Base-by-base conservation (phyloP, 2,329 filamentous ascomycete genomes). In the Uncinocarpus reesii region DNA sequence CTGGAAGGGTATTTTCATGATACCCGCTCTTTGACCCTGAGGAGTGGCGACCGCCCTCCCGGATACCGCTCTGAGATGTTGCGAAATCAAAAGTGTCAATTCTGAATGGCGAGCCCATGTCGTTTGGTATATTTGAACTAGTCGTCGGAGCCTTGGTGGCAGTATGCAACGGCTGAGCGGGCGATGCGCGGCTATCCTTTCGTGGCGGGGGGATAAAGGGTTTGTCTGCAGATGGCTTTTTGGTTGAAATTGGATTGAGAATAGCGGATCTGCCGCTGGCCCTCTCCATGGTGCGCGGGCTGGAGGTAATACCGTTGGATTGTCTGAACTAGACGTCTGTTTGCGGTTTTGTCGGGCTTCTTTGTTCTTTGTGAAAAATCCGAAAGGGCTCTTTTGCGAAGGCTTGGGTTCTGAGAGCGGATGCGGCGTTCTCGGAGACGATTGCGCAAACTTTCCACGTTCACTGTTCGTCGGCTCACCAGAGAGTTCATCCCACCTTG, bases 231-330 rank as follows among this genome's bases (percentile, higher is more conserved):
- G 41, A 67, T 35, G 68, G 77, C 59, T 86, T 81, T 58, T 78
- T 78, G 58, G 86, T 80, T 58, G 71, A 74, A 31, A 86, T 74
- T 2, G 83, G 80, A 37, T 75, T 73, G 28, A 84, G 75, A 48
- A 86, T 71, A 29, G 76, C 71, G 35, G 74, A 74, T 54, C 84
- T 77, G 23, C 84, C 84, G 60, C 80, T 86, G 31, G 80, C 79
- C 84, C 84, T 57, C 80, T 81, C 84, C 84, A 88, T 49, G 80
- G 70, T 46, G 71, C 66, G 36, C 65, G 50, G 32, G 55, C 73
- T 4, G 80, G 78, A 18, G 73, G 44, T 60, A 69, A 21, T 73
- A 46, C 70, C 53, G 59, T 64, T 55, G 38, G 57, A 60, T 42
- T 55, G 58, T 54, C 62, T 60, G 31, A 24, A 8, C 21, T 16